Base-by-base conservation (phyloP, 1,284 basidiomycete species). In the Uromyces viciae-fabae region DNA sequence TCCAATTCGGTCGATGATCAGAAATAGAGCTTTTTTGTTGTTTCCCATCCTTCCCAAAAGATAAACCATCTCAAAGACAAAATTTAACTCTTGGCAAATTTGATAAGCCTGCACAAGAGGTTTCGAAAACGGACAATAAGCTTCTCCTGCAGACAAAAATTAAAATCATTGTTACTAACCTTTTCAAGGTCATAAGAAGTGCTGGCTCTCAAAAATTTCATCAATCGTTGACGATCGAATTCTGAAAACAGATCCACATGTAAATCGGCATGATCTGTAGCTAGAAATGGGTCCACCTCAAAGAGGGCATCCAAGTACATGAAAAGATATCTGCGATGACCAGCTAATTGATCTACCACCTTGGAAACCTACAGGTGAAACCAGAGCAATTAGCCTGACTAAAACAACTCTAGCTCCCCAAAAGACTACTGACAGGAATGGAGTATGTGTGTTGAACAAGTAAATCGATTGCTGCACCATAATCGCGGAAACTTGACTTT, bases 41-140 rank as follows among this genome's bases (percentile, higher is more conserved):
- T 98, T 94, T 7, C 97, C 97, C 92, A 98, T 98, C 14, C 94
- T 91, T 0, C 97, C 97, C 0, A 99, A 91, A 0, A 99, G 89
- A 88, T 98, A 99, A 8, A 99, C 96, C 93, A 97, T 97, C 87
- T 99, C 97, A 0, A 91, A 91, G 0, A 99, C 95, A 56, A 94
- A 90, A 84, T 96, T 94, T 52, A 91, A 90, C 82, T 91, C 90
- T 83, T 91, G 91, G 85, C 95, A 98, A 22, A 94, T 90, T 69
- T 89, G 87, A 86, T 95, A 96, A n/a, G 96, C 95, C 91, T 94
- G 83, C 33, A 33, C 14, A 0, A 81, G 40, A 36, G 33, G 0
- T 1, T 2, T 33, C 33, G 36, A 22, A 40, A 3, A 28, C 62
- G 9, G 25, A 22, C 0, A 31, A 52, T 69, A 28, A 81, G 52